A percentile compares a stretch with the other conserved stretches of the same genome.
Evolutionary conservation across 2,329 filamentous ascomycete species (phyloP).

Genomic region (Dryadomyces quercivorus): DNA sequence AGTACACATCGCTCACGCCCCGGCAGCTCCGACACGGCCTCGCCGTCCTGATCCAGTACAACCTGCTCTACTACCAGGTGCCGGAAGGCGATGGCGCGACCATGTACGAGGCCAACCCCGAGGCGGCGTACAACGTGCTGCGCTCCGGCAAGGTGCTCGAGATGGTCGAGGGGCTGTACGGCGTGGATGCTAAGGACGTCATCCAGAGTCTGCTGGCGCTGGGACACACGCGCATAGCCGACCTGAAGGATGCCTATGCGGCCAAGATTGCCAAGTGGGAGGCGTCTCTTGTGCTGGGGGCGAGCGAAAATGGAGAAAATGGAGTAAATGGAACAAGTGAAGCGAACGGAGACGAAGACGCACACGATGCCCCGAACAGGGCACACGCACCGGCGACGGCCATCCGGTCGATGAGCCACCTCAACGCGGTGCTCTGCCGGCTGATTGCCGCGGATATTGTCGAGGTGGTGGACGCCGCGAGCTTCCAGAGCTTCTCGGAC

Average conservation of each 20-base stretch:
- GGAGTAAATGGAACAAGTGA: neutral
- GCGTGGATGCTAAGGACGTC: constrained; percentile 60
- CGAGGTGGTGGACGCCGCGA: constrained; percentile 45
- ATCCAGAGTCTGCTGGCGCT: constrained; percentile 63
- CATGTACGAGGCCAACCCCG: constrained; percentile 74
- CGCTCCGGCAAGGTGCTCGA: constrained; percentile 73
- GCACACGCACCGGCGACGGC: constrained; percentile 13
- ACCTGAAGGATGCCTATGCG: constrained; percentile 53
- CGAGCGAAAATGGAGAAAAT: neutral
- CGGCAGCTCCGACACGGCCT: constrained; percentile 72
- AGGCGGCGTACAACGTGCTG: constrained; percentile 69
- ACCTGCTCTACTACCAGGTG: constrained; percentile 65
- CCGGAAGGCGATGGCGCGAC: constrained; percentile 38
- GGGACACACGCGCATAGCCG: constrained; percentile 62
- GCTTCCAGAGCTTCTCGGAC: constrained; percentile 50
- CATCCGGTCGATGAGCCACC: constrained; percentile 32
- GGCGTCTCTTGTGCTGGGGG: neutral
- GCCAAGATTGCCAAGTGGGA: constrained; percentile 19
- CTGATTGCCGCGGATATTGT: constrained; percentile 55
- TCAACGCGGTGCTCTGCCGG: constrained; percentile 38
- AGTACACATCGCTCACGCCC: constrained; percentile 60
- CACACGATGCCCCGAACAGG: neutral
- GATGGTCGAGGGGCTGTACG: constrained; percentile 61
- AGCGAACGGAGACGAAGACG: constrained; percentile 6
- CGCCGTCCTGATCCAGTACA: constrained; percentile 76